Evolutionary conservation across 495 filamentous ascomycete genomes (phyloP).

Genomic region (Talaromyces thailandensis): DNA sequence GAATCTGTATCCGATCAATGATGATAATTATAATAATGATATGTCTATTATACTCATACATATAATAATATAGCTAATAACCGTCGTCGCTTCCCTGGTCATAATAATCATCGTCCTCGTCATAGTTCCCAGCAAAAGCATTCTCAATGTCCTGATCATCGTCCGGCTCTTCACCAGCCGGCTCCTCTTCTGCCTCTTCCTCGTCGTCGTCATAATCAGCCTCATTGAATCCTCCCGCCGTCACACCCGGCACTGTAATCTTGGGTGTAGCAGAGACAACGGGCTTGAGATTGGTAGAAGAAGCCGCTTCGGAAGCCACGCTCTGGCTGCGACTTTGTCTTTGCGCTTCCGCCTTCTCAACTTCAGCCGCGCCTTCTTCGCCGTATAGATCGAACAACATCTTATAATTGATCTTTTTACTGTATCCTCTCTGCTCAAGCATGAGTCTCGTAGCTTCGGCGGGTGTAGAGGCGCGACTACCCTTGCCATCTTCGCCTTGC

Average conservation of each 20-base stretch:
- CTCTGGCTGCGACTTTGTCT: constrained; percentile 23
- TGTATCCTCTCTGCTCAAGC: constrained; percentile 61
- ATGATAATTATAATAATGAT: background rate
- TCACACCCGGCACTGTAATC: background rate
- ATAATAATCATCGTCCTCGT: constrained; percentile 2
- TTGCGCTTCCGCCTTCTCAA: constrained; percentile 17
- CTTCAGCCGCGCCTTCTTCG: constrained; percentile 20
- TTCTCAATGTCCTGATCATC: constrained; percentile 4
- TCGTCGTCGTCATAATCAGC: constrained; percentile 6
- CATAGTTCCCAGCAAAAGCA: constrained; percentile 8
- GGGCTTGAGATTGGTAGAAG: background rate
- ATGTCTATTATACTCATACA: background rate
- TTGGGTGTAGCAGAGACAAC: background rate
- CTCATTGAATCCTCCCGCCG: constrained; percentile 1
- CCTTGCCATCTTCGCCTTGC: constrained; percentile 30
- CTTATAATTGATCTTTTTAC: constrained; percentile 78
- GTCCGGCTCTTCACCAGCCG: background rate
- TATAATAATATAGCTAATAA: background rate
- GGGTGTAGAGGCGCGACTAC: constrained; percentile 39
- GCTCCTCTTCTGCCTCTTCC: background rate
- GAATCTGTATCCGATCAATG: background rate
- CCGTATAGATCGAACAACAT: constrained; percentile 44
- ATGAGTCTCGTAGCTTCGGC: constrained; percentile 68
- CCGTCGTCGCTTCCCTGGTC: background rate
- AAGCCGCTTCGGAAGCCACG: constrained; percentile 14